Evolutionary conservation across 2,329 filamentous ascomycete genomes (phyloP), one percentile per base, ranked within the genome.

Genomic region (Neurospora crassa): DNA sequence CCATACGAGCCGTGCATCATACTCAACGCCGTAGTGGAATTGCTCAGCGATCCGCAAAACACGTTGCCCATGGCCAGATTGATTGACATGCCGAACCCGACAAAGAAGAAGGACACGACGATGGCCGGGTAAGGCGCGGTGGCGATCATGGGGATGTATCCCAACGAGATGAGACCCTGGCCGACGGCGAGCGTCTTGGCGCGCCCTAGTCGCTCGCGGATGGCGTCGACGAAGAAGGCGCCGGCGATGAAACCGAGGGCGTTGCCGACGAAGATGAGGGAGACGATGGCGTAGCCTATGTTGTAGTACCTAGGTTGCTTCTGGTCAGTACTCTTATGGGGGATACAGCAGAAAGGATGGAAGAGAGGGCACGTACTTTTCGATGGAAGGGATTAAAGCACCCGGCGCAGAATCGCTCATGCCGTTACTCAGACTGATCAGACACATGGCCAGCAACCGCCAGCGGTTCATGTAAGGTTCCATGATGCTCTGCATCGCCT

Each of bases 301-400:
- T 84, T 75, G 77, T 95, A 96, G 76, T 91, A 79, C 67, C 86
- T 88, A 53, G 43, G 1, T 1, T 34, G 18, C 2, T 34, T 14
- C n/a, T 5, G 29, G 41, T 59, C 2, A 45, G 34, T 2, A 16
- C 41, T 37, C 2, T 8, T 8, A 1, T 1, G 34, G 34, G 7
- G 8, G 34, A 37, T 37, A 37, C 34, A 8, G 6, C 34, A 37
- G 34, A 37, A 1, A 37, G 14, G 16, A 42, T 6, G 41, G 1
- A 37, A 20, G 3, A n/a, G 29, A 18, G 2, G 1, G 1, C 34
- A 76, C 81, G 75, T 78, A 88, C 79, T 82, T 84, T 78, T 95
- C 91, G 79, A 96, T 91, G 77, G 93, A 93, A 0, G 93, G 92
- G 75, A 96, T 92, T 71, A 96, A 78, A 12, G 92, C 92, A 77